Evolutionary conservation across 148 eudicot genomes (phyloP).

Genomic region (Mesembryanthemum crystallinum): DNA sequence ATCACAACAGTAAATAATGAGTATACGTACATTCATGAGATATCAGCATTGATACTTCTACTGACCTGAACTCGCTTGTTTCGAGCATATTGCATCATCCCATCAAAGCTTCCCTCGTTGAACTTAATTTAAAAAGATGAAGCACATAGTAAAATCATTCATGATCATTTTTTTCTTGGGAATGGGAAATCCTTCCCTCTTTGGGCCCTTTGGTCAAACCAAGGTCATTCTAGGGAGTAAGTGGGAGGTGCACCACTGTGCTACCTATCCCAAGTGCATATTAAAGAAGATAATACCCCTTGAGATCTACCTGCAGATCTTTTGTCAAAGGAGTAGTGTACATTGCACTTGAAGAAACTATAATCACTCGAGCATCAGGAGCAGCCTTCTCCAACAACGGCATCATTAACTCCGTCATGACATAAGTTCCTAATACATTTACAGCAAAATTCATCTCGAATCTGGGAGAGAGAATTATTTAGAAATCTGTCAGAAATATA

Average conservation of each 20-base stretch:
- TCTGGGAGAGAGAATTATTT: slow-evolving; percentile 31
- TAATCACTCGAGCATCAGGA: slow-evolving; percentile 88
- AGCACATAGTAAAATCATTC: not conserved
- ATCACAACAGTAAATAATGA: no score
- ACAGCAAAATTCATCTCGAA: slow-evolving; percentile 88
- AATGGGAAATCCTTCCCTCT: no score
- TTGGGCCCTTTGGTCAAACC: no score
- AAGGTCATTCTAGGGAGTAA: no score
- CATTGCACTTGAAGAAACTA: slow-evolving; percentile 92
- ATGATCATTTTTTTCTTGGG: no score
- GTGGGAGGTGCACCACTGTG: no score
- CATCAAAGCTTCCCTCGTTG: slow-evolving; percentile 54
- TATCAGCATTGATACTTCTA: not conserved
- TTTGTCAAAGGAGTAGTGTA: slow-evolving; percentile 66
- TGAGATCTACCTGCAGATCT: slow-evolving; percentile 63
- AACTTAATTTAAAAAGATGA: slow-evolving; percentile 42
- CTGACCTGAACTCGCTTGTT: slow-evolving; percentile 90
- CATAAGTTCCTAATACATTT: slow-evolving; percentile 82
- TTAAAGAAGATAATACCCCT: not conserved
- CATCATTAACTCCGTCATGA: slow-evolving; percentile 66
- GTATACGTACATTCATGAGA: no score
- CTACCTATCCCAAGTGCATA: no score
- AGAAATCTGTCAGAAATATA: slow-evolving; percentile 13
- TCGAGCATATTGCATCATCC: slow-evolving; percentile 73
- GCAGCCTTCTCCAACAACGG: slow-evolving; percentile 84